A percentile compares a stretch with the other conserved stretches of the same genome.
Conservation (phyloP, 208 protist species). For the Crithidia expoeki region DNA sequence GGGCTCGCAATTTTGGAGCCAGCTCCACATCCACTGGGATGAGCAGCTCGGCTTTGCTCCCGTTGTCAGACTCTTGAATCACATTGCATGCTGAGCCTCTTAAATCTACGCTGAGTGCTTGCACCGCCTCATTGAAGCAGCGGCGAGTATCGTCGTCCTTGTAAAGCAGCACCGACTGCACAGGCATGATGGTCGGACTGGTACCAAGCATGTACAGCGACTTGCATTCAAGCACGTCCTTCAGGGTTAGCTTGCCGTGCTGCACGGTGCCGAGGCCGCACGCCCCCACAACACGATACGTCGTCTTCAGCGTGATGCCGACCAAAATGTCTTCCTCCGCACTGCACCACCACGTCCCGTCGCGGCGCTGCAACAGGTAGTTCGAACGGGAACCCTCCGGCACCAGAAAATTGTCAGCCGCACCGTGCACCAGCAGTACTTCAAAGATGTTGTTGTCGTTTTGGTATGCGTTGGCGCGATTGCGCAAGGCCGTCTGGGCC, state of each 20-base stretch:
- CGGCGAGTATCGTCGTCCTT: constrained; percentile 41
- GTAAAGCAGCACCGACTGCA: constrained; percentile 66
- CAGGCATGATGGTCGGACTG: constrained; percentile 73
- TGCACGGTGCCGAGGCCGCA: constrained; percentile 43
- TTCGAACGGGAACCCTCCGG: constrained; percentile 87
- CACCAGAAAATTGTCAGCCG: constrained; percentile 54
- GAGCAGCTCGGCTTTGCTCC: constrained; percentile 7
- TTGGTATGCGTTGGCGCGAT: constrained; percentile 51
- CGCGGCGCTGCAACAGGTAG: constrained; percentile 60
- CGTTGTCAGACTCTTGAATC: constrained; percentile 8
- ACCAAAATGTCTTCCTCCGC: constrained; percentile 72
- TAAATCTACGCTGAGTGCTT: constrained; percentile 9
- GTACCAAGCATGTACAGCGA: constrained; percentile 75
- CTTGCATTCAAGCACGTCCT: constrained; percentile 54
- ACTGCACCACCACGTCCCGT: constrained; percentile 62
- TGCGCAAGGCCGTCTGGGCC: constrained; percentile 56
- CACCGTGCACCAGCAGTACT: constrained; percentile 65
- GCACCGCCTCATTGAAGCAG: constrained; percentile 40
- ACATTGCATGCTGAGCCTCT: background rate
- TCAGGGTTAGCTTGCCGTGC: constrained; percentile 57
- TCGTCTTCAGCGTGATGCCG: constrained; percentile 69
- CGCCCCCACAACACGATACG: constrained; percentile 33
- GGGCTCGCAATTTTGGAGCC: constrained; percentile 11
- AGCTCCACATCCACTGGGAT: constrained; percentile 15
- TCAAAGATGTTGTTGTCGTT: constrained; percentile 49